Conservation (phyloP, 2,329 filamentous ascomycete species). For the Lomentospora prolificans region DNA sequence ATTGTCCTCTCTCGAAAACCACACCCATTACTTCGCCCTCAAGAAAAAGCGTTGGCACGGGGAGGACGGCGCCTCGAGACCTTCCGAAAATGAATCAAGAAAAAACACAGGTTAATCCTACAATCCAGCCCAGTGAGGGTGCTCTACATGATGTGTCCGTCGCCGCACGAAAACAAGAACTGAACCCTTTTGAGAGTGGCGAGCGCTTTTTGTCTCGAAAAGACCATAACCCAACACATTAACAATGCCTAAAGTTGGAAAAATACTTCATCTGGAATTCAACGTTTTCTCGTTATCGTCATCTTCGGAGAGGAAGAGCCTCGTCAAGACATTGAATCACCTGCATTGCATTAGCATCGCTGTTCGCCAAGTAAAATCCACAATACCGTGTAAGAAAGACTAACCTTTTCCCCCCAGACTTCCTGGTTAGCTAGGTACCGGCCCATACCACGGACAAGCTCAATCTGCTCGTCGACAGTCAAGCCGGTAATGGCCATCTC, state of each 20-base stretch:
- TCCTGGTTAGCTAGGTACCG: slow-evolving; percentile 58
- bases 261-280: not conserved
- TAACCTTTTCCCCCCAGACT: slow-evolving; percentile 28
- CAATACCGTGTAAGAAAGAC: too few relatives aligned
- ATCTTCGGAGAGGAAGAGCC: slow-evolving; percentile 18
- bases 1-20: too few relatives aligned
- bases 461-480: slow-evolving; percentile 77
- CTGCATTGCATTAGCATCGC: too few relatives aligned
- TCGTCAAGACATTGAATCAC: slow-evolving; percentile 24
- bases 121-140: not conserved
- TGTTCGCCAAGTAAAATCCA: too few relatives aligned
- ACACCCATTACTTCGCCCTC: too few relatives aligned
- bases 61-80: not conserved
- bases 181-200: too few relatives aligned
- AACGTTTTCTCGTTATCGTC: slow-evolving; percentile 8
- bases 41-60: not conserved
- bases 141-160: not conserved
- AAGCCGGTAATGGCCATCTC: slow-evolving; percentile 89
- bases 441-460: slow-evolving; percentile 57
- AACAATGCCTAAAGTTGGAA: not conserved
- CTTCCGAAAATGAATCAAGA: not conserved
- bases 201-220: too few relatives aligned
- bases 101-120: not conserved
- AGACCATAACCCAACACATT: not conserved
- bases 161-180: not conserved